A percentile compares a stretch with the other conserved stretches of the same genome.
Conservation (phyloP, 768 basidiomycete species). For the Panaeolus cyanescens region DNA sequence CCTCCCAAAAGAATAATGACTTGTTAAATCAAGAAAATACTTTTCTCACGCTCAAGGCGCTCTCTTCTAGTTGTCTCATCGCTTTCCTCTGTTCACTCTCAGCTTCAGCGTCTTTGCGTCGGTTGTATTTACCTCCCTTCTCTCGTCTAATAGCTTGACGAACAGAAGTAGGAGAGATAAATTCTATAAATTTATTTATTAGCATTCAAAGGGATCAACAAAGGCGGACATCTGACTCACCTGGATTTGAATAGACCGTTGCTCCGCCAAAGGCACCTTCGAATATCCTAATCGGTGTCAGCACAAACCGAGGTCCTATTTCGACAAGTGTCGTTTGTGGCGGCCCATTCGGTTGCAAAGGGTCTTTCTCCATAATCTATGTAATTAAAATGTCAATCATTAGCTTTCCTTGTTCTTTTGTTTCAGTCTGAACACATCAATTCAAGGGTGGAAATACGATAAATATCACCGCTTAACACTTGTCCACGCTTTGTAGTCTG, state of each 20-base stretch:
- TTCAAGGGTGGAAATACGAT: constrained; percentile 1
- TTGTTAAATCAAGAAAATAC: constrained; percentile 74
- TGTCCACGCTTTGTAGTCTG: not conserved
- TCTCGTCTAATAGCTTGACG: constrained; percentile 69
- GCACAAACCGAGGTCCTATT: constrained; percentile 96
- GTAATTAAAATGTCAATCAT: constrained; percentile 14
- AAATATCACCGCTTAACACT: not conserved
- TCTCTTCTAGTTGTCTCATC: constrained; percentile 64
- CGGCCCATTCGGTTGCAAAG: constrained; percentile 81
- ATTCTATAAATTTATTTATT: constrained; percentile 56
- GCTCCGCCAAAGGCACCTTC: constrained; percentile 97
- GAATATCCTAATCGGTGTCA: constrained; percentile 97
- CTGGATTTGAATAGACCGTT: constrained; percentile 94
- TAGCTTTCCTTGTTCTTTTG: constrained; percentile 1
- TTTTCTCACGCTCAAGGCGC: constrained; percentile 81
- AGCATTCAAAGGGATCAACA: constrained; percentile 12
- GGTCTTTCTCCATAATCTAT: constrained; percentile 94
- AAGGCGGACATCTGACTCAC: constrained; percentile 40
- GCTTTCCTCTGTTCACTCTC: constrained; percentile 68
- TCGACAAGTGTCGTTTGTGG: constrained; percentile 89
- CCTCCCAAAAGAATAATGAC: constrained; percentile 3
- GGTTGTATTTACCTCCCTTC: constrained; percentile 80
- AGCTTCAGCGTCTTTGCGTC: constrained; percentile 76
- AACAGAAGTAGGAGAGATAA: constrained; percentile 83
- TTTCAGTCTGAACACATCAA: not conserved